Evolutionary conservation across 345 rosid genomes (phyloP), one percentile per base, ranked within the genome.

Genomic region (Leavenworthia alabamica): DNA sequence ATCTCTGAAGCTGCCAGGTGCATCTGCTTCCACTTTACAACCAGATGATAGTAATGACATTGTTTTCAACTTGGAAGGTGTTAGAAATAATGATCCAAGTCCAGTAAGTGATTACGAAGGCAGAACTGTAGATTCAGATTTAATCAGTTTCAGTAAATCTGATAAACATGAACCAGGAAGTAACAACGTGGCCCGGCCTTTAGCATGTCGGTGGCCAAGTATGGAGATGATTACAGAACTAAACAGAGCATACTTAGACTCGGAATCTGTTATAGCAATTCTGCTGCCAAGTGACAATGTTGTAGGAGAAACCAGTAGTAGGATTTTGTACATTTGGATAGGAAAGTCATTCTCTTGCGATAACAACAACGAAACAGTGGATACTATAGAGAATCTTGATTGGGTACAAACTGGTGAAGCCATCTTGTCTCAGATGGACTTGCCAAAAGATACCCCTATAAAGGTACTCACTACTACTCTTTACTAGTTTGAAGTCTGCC

Each of bases 321-420:
- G 79, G 75, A 66, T 63, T 81, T 80, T 92, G 37, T 81, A 83
- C 75, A 64, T 92, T 68, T 92, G 98, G 98, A 62, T 86, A 68
- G 98, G 96, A 76, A 83, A 71, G 75, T 82, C 81, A 44, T 81
- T 81, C 66, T 27, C 59, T 72, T 44, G 28, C 22, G 80, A 74
- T 11, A 76, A 78, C 73, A 66, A 72, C 63, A 64, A 75, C 63
- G 66, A 60, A 56, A 66, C 13, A 7, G 43, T 63, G 36, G 82
- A 60, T 50, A 71, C 62, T 67, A 10, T 52, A 63, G 80, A 75
- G 72, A 64, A 75, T 61, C 69, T 65, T 78, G 84, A 84, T 75
- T 80, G 86, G 89, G 76, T 77, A 40, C 74, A 80, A 71, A 79
- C 67, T 74, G 86, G 80, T 73, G 64, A 41, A 70, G 56, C 67